Base-by-base conservation (phyloP, 371 early-diverging fungal species). In the Rhizopus sp. region DNA sequence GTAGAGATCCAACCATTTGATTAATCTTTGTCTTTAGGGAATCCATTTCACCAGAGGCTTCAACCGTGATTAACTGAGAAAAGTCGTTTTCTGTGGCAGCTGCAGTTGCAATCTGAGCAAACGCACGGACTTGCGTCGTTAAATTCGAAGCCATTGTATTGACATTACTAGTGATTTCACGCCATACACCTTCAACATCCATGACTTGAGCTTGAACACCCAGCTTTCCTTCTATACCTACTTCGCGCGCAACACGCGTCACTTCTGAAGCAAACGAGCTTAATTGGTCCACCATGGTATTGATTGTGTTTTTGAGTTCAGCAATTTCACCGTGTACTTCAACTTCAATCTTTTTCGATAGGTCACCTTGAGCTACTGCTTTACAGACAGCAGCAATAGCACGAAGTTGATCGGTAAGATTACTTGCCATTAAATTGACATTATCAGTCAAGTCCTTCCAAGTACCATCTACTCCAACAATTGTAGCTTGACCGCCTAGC, bases 11-110 rank as follows among this genome's bases (percentile, higher is more conserved):
- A 7, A 88, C 66, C 86, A 88, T 88, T 51, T 86, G 80, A 63
- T 88, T 87, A 53, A 88, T 87, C 70, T 87, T 85, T 32, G 85
- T 83, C 68, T 88, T 87, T 50, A 88, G 74, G 34, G 86, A 80
- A 47, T 87, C 86, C 87, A 87, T 87, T 67, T 88, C 87, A 50
- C 87, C 87, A 29, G 80, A 78, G 2, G 87, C 87, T 49, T 85
- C 83, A 9, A 86, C 80, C 7, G 85, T 88, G 58, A 88, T 86
- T 60, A 82, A 70, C 15, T 72, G 72, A 6, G 81, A 78, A 46
- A 80, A 86, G 62, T 86, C 84, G 15, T 84, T 85, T 15, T 72
- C 80, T 3, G 85, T 77, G 2, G 87, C 79, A 5, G 82, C 82
- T n/a, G 82, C 78, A 2, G 78, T 75, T 7, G 80, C 77, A 56